phyloP scores from a whole-genome alignment of 208 protist genomes.

The Trypanosoma grayi region DNA sequence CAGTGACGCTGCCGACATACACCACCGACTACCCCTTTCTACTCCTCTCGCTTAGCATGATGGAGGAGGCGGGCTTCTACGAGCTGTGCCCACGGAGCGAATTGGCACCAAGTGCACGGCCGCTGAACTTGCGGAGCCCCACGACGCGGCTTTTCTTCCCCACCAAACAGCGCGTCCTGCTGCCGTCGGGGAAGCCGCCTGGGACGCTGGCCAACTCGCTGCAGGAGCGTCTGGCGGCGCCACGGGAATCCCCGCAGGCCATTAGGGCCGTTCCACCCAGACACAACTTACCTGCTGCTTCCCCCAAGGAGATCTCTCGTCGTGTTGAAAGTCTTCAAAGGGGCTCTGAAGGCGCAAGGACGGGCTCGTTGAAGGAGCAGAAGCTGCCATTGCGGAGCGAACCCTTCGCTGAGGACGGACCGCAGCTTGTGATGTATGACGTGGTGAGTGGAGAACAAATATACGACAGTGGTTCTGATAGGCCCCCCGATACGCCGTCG shows the following conservation, averaged over 20 bases:
- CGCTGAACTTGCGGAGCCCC: neutral
- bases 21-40: slow-evolving; percentile 10
- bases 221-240: too few relatives aligned
- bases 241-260: too few relatives aligned
- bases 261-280: neutral
- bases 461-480: neutral
- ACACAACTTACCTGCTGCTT: neutral
- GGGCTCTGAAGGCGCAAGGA: neutral
- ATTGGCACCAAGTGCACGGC: neutral
- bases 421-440: neutral
- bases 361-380: neutral
- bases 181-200: neutral
- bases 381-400: too few relatives aligned
- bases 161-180: neutral
- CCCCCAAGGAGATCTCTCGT: neutral
- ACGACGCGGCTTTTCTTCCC: neutral
- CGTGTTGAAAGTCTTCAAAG: neutral
- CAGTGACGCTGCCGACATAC: neutral
- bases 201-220: neutral
- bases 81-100: slow-evolving; percentile 10
- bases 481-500: neutral
- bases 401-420: neutral
- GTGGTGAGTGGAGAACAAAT: neutral
- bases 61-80: slow-evolving; percentile 22
- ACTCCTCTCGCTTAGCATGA: slow-evolving; percentile 12